Evolutionary conservation across 2,329 filamentous ascomycete species (phyloP), one percentile per base, ranked within the genome.

Genomic region (Penicillium janthinellum): DNA sequence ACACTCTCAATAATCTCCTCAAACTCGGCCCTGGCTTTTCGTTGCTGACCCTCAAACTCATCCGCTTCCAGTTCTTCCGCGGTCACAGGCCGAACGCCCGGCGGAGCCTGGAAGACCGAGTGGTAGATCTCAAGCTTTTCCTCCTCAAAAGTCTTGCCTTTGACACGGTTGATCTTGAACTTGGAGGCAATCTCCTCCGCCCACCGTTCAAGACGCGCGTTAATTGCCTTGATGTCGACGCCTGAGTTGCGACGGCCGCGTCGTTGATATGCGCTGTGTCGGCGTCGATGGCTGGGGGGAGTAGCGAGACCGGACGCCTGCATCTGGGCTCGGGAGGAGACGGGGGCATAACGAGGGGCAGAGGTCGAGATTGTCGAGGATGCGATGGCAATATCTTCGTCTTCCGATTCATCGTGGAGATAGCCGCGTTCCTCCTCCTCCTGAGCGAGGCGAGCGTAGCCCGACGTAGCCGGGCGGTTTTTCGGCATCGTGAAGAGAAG

Each of bases 211-310:
- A 99, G 81, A 25, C 95, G 86, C 60, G 94, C 93, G 77, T 99
- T 99, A 78, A 99, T 98, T 61, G 95, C 95, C 75, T 98, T 98
- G 73, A 99, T 90, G 72, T 99, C 95, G 17, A 99, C 94, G 3
- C 93, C 94, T 20, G 92, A 84, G 70, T 93, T 95, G 73, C 91
- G 90, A 64, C 88, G 83, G 61, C 81, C 78, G 54, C 86, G 82
- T 63, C 83, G 78, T 28, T 64, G 59, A 75, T 84, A 68, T 72
- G 78, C 68, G 79, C 81, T 72, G 69, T 79, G 68, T 78, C 81
- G 79, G 68, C 81, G 81, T 67, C 76, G 72, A 60, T 77, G 71
- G 52, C 74, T 75, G 59, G 79, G 73, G 15, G 76, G 72, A 20
- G 75, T 69, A 35, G 77, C 70, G 59, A 73, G 68, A 63, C 72